Conservation (phyloP, 2,329 filamentous ascomycete genomes). For the Aspergillus sp. region DNA sequence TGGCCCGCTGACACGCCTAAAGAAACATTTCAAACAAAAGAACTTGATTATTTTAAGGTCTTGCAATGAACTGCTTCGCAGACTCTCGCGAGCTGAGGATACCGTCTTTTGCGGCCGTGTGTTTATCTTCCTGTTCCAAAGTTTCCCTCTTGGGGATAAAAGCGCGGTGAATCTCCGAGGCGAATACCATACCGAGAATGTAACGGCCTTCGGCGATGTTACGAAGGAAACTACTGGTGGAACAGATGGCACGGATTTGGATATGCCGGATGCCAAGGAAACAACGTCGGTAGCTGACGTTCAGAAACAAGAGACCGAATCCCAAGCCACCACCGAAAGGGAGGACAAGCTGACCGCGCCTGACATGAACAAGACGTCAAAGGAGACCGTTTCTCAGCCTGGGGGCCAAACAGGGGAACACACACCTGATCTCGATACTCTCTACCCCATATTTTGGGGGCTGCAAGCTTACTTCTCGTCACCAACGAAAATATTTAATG, state of each 20-base stretch:
- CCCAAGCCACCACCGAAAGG: conserved; percentile 17
- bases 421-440: conserved; percentile 65
- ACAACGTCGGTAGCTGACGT: conserved; percentile 33
- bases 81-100: conserved; percentile 92
- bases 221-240: conserved; percentile 35
- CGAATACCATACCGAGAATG: conserved; percentile 94
- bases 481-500: conserved; percentile 77
- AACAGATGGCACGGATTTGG: conserved; percentile 66
- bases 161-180: conserved; percentile 95
- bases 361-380: conserved; percentile 22
- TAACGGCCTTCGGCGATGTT: conserved; percentile 75
- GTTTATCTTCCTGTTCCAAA: conserved; percentile 98
- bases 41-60: conserved; percentile 85
- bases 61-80: conserved; percentile 91
- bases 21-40: conserved; percentile 75
- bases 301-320: conserved; percentile 29
- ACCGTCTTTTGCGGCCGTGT: conserved; percentile 96
- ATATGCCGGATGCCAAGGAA: conserved; percentile 48
- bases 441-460: conserved; percentile 94
- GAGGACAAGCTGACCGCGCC: conserved; percentile 16
- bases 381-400: conserved; percentile 24
- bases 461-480: conserved; percentile 90
- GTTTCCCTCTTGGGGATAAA: conserved; percentile 92
- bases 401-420: conserved; percentile 23
- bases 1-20: conserved; percentile 21